Percentiles rank a stretch among this genome's conserved stretches.
phyloP scores from a whole-genome alignment of 106 monocot species.

The Dioscorea alata region DNA sequence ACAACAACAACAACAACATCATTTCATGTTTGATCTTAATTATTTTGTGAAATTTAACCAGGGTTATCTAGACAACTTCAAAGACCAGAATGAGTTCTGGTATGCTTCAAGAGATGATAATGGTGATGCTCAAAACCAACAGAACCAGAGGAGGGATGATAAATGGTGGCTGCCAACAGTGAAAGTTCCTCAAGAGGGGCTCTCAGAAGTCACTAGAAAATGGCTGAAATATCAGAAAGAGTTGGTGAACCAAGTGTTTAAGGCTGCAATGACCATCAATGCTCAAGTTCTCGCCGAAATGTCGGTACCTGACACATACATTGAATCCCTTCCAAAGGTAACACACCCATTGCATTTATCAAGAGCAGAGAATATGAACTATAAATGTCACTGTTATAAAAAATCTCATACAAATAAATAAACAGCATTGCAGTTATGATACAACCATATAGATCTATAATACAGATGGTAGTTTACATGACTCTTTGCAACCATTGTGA shows the following conservation, averaged over 20 bases:
- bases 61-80: constrained; percentile 83
- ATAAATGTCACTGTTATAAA: too few species aligned
- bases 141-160: constrained; percentile 33
- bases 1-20: background rate
- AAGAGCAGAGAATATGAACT: too few species aligned
- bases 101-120: constrained; percentile 35
- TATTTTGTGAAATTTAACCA: constrained; percentile 9
- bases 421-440: too few species aligned
- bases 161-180: constrained; percentile 64
- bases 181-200: constrained; percentile 39
- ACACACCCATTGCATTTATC: background rate
- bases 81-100: constrained; percentile 73
- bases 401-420: too few species aligned
- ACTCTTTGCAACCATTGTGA: background rate
- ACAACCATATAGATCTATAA: too few species aligned
- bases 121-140: constrained; percentile 33
- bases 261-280: constrained; percentile 60
- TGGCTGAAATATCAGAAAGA: constrained; percentile 45
- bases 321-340: constrained; percentile 64
- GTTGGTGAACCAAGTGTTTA: constrained; percentile 52
- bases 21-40: background rate
- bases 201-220: constrained; percentile 36
- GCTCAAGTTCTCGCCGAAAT: constrained; percentile 60
- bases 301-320: constrained; percentile 43
- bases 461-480: background rate